phyloP scores from a whole-genome alignment of 805 yeast genomes.

The Wickerhamiella alocasiicola region DNA sequence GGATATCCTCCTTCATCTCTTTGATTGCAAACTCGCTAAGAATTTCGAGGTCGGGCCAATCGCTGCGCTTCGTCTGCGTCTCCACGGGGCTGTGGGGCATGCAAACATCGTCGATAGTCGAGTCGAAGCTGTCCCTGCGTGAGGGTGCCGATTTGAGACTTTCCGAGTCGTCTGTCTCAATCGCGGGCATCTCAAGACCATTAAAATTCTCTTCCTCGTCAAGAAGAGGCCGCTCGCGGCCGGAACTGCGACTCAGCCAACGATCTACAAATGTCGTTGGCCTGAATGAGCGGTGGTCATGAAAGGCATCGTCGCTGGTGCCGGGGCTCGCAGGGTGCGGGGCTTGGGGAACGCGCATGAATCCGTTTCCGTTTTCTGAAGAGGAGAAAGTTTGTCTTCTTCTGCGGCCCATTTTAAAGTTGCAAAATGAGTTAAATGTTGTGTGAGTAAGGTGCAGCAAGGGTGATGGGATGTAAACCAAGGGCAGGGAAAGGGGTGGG shows the following conservation, averaged over 20 bases:
- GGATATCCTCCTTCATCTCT: constrained; percentile 39
- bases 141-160: constrained; percentile 28
- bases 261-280: constrained; percentile 19
- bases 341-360: constrained; percentile 6
- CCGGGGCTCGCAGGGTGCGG: background rate
- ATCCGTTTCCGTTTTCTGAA: constrained; percentile 3
- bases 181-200: constrained; percentile 6
- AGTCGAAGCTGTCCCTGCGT: constrained; percentile 43
- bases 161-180: constrained; percentile 6
- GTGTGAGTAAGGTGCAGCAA: too few relatives aligned
- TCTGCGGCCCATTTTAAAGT: constrained; percentile 10
- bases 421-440: too few relatives aligned
- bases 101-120: constrained; percentile 86
- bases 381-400: constrained; percentile 10
- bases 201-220: constrained; percentile 10
- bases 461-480: too few relatives aligned
- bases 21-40: constrained; percentile 66
- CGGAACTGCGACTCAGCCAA: constrained; percentile 20
- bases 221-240: constrained; percentile 9
- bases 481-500: too few relatives aligned
- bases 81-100: constrained; percentile 46
- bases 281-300: constrained; percentile 9
- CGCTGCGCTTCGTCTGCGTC: constrained; percentile 19
- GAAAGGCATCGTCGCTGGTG: constrained; percentile 2
- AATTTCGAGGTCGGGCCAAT: constrained; percentile 77